Conservation (phyloP, 441 rosid genomes). For the Adansonia madagascariensis region DNA sequence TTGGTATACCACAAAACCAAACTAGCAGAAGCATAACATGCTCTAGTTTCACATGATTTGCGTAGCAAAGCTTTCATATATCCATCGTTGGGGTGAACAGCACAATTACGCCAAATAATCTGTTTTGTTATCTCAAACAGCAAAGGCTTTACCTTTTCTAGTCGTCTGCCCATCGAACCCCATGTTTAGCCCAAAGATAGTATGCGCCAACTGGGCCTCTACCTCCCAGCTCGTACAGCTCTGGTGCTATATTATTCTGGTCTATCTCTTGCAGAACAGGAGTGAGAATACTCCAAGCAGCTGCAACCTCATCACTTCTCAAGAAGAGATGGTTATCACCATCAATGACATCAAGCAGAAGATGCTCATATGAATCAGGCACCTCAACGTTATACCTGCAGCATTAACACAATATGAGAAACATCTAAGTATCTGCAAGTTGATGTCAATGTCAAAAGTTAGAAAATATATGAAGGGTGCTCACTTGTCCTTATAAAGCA, state of each 20-base stretch:
- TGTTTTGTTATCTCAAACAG: constrained; percentile 6
- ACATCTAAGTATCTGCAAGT: not conserved
- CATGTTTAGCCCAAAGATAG: constrained; percentile 73
- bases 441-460: not conserved
- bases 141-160: not conserved
- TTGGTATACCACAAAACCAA: constrained; percentile 1
- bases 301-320: constrained; percentile 81
- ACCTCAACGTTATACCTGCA: constrained; percentile 64
- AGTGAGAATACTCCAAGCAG: constrained; percentile 67
- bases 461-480: constrained; percentile 1
- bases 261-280: constrained; percentile 67
- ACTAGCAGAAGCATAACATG: not conserved
- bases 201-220: constrained; percentile 77
- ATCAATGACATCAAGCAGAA: constrained; percentile 77
- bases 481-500: constrained; percentile 75
- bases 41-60: constrained; percentile 16
- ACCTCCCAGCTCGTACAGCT: constrained; percentile 73
- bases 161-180: constrained; percentile 64
- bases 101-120: not conserved
- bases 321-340: constrained; percentile 82
- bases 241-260: constrained; percentile 56
- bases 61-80: not conserved
- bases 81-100: not conserved
- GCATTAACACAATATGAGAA: constrained; percentile 17
- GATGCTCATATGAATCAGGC: constrained; percentile 81